Evolutionary conservation across 2,329 filamentous ascomycete species (phyloP).

Genomic region (Xylariaceae sp.): DNA sequence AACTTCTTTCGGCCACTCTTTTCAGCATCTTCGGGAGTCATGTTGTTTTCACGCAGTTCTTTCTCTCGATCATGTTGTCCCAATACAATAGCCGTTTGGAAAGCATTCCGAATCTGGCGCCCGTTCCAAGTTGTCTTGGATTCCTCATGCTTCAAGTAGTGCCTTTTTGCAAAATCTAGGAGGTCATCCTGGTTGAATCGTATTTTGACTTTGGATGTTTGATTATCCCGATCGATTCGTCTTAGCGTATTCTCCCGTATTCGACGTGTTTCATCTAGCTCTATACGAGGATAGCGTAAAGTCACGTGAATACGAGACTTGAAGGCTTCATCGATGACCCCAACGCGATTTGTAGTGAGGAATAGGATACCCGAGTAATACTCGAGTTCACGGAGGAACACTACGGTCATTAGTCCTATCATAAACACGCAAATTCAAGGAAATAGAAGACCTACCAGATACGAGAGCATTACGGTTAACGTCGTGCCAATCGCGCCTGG

Average conservation of each 20-base stretch:
- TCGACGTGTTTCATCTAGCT: background rate
- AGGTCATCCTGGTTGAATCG: background rate
- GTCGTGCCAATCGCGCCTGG: background rate
- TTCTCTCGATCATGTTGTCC: background rate
- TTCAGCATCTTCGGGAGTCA: background rate
- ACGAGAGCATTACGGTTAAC: background rate
- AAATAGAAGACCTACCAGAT: background rate
- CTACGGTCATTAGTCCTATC: background rate
- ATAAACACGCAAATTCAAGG: background rate
- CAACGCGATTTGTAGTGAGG: background rate
- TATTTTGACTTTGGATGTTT: background rate
- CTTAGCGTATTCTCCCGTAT: background rate
- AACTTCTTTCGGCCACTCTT: background rate
- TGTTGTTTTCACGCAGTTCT: background rate
- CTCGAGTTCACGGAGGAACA: background rate
- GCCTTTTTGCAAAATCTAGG: background rate
- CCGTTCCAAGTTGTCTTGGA: background rate
- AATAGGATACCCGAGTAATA: background rate
- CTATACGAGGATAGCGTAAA: background rate
- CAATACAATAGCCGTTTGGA: background rate
- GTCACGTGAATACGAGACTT: background rate
- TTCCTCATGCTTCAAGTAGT: background rate
- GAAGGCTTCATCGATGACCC: background rate
- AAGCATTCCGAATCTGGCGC: background rate
- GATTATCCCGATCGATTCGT: background rate